Percentiles rank a stretch among this genome's conserved stretches.
phyloP scores from a whole-genome alignment of 805 yeast genomes.

The Tetrapisispora arboricola region DNA sequence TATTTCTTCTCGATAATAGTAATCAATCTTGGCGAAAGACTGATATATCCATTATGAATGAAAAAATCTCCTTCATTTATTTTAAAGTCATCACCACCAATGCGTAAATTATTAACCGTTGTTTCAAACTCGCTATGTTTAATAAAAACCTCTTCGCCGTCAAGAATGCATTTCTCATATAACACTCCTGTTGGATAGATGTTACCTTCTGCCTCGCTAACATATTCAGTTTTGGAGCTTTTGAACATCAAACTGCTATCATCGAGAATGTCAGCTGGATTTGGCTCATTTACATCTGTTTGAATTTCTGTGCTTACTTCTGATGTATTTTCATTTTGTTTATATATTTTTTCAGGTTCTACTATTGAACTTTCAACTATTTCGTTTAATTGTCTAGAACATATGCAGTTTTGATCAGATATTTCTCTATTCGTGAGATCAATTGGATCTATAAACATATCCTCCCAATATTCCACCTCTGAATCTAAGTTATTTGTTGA shows the following conservation, averaged over 20 bases:
- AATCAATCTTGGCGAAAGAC: constrained; percentile 12
- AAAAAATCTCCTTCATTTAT: constrained; percentile 10
- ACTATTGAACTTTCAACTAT: too few relatives aligned
- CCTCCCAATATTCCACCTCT: constrained; percentile 24
- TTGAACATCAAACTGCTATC: background rate
- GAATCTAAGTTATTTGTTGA: constrained; percentile 16
- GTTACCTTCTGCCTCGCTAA: constrained; percentile 13
- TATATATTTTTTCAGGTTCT: too few relatives aligned
- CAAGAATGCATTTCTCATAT: constrained; percentile 19
- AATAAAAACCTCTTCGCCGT: constrained; percentile 16
- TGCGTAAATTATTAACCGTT: constrained; percentile 2
- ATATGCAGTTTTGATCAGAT: too few relatives aligned
- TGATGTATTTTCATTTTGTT: too few relatives aligned
- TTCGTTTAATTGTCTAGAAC: too few relatives aligned
- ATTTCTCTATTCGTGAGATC: background rate
- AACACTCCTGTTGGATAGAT: constrained; percentile 11
- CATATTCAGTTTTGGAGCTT: background rate
- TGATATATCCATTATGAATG: constrained; percentile 9
- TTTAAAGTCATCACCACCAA: constrained; percentile 6
- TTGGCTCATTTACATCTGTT: background rate
- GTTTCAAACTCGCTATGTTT: constrained; percentile 12
- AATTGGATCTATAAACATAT: constrained; percentile 9
- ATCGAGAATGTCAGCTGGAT: background rate
- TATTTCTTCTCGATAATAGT: constrained; percentile 9
- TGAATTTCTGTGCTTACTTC: too few relatives aligned